phyloP scores from a whole-genome alignment of 2,329 filamentous ascomycete genomes.

The Xylaria sp. region DNA sequence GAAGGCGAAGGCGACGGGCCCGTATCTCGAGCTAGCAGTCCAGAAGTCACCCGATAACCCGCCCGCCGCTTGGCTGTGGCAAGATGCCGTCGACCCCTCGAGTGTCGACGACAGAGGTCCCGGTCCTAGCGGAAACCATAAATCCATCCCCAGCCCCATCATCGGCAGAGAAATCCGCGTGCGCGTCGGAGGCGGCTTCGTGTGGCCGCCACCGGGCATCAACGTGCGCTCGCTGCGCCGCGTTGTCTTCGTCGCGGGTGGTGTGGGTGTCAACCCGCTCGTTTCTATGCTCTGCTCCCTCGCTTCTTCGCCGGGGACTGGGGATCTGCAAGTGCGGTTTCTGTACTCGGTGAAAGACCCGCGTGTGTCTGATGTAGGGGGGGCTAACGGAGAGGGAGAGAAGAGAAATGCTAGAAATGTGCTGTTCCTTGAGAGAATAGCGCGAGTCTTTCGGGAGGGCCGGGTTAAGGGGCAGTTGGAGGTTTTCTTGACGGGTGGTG shows the following conservation, averaged over 20 bases:
- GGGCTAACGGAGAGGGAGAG: background rate
- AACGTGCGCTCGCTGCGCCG: constrained; percentile 61
- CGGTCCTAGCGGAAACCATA: background rate
- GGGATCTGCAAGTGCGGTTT: constrained; percentile 63
- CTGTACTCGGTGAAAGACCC: constrained; percentile 68
- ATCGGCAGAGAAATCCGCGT: constrained; percentile 70
- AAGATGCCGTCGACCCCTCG: constrained; percentile 52
- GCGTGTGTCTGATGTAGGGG: constrained; percentile 15
- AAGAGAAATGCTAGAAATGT: constrained; percentile 50
- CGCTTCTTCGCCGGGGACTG: constrained; percentile 19
- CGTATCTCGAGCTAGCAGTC: constrained; percentile 81
- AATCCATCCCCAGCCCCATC: constrained; percentile 58
- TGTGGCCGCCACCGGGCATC: constrained; percentile 74
- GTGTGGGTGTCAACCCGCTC: constrained; percentile 84
- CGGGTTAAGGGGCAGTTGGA: constrained; percentile 55
- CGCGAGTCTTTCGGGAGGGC: constrained; percentile 53
- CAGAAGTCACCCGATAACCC: constrained; percentile 78
- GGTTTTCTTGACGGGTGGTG: constrained; percentile 60
- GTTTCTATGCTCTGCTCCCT: constrained; percentile 78
- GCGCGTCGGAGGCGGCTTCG: constrained; percentile 82
- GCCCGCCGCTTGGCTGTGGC: constrained; percentile 82
- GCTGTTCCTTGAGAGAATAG: constrained; percentile 64
- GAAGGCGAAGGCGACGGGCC: background rate
- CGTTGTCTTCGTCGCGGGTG: constrained; percentile 81
- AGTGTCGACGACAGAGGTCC: background rate